These are phyloP conservation scores for Hibiscus syriacus DNA, from an alignment of 345 rosid genomes.

Conservation along the genomic window DNA sequence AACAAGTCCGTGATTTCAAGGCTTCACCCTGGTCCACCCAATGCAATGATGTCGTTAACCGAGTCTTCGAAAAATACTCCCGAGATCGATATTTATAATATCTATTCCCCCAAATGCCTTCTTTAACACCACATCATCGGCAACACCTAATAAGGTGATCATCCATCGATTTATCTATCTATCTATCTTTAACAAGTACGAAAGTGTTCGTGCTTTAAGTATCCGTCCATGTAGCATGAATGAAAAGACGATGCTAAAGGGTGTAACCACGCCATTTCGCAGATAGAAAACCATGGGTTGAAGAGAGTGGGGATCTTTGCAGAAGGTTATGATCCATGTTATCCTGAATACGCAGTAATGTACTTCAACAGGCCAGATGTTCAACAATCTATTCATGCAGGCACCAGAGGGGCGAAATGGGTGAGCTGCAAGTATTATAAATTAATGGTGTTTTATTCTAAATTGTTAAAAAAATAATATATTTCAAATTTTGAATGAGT, in stretches of 20 bases:
- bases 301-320: conserved; percentile 29
- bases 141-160: neutral
- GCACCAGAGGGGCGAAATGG: conserved; percentile 26
- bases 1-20: conserved; percentile 41
- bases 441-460: too few species aligned
- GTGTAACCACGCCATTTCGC: neutral
- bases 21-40: conserved; percentile 29
- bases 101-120: conserved; percentile 48
- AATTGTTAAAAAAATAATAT: too few species aligned
- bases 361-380: conserved; percentile 50
- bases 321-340: conserved; percentile 56
- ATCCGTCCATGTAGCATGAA: too few species aligned
- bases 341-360: conserved; percentile 23
- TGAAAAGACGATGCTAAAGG: too few species aligned
- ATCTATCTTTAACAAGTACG: too few species aligned
- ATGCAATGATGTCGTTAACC: conserved; percentile 36
- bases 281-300: conserved; percentile 11
- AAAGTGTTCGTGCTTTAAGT: too few species aligned
- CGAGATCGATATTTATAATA: conserved; percentile 52
- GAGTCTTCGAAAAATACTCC: conserved; percentile 22
- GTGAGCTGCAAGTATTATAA: conserved; percentile 42
- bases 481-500: too few species aligned
- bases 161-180: neutral
- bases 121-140: conserved; percentile 16
- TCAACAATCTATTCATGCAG: conserved; percentile 46